Percentiles rank a stretch among this genome's conserved stretches.
Evolutionary conservation across 1,284 basidiomycete species (phyloP).

Genomic region (Pseudozyma thailandica): DNA sequence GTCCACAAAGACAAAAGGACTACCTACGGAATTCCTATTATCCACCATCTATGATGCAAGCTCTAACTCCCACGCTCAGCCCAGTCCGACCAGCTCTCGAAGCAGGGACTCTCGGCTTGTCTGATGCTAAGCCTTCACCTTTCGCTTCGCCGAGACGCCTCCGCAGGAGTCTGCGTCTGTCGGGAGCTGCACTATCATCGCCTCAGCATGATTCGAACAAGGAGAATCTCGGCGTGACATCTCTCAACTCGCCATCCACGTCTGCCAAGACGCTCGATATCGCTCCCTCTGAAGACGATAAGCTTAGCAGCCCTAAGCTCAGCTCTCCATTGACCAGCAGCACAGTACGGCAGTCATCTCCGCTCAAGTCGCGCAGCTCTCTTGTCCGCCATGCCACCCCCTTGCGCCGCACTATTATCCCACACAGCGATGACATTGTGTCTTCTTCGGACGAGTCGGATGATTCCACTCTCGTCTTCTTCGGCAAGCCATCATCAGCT

Average conservation of each 20-base stretch:
- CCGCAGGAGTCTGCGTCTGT: constrained; percentile 32
- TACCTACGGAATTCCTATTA: background rate
- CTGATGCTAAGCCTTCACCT: constrained; percentile 9
- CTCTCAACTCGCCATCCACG: constrained; percentile 14
- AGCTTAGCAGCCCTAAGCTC: constrained; percentile 7
- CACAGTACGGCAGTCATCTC: constrained; percentile 15
- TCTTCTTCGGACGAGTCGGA: constrained; percentile 44
- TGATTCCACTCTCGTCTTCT: constrained; percentile 45
- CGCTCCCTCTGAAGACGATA: constrained; percentile 6
- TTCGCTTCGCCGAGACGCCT: constrained; percentile 17
- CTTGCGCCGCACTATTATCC: constrained; percentile 6
- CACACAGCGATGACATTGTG: constrained; percentile 14
- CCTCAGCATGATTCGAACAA: constrained; percentile 19
- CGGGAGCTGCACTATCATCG: constrained; percentile 16
- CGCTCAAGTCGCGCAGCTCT: constrained; percentile 24
- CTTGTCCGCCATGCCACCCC: constrained; percentile 14
- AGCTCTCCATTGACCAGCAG: constrained; percentile 9
- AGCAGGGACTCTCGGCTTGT: background rate
- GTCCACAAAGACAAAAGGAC: too few species aligned
- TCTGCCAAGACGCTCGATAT: constrained; percentile 33
- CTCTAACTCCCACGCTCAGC: constrained; percentile 5
- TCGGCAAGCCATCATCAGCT: constrained; percentile 45
- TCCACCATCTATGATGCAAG: constrained; percentile 22
- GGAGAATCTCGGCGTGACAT: constrained; percentile 11
- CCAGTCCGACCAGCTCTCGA: background rate